Evolutionary conservation across 257 asterid species (phyloP), one percentile per base, ranked within the genome.

Genomic region (Solanum clarkiae): DNA sequence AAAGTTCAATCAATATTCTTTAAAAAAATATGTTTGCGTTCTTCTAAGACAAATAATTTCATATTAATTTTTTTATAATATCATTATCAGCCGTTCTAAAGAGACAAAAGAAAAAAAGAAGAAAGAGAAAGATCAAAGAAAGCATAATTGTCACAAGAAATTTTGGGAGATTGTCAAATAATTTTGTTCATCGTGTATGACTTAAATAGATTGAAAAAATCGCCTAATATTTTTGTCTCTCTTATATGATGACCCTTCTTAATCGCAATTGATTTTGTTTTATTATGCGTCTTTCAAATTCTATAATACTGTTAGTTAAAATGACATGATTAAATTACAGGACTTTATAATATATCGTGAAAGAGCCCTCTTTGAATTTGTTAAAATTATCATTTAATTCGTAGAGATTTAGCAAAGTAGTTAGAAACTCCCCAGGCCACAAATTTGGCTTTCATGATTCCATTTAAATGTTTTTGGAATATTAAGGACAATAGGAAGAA

Each of bases 181-280:
- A 69, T 0, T 69, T 0, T 36, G 0, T 16, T 9, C 0, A 8
- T 20, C 3, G 0, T 0, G 22, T 2, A 3, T 29, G n/a, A 0
- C 15, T 29, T 29, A 29, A 66, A 66, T 3, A 3, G 6, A 29
- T 12, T 29, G 11, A 8, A 26, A 26, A 15, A 66, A 2, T 69
- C 5, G 9, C 0, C 26, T 36, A 9, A 16, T 68, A 68, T 69
- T 32, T 32, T 68, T 68, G 22, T 68, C 17, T 32, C 14, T 4
- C 11, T 20, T 32, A 15, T 32, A 36, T 16, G 74, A 66, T 0
- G 74, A 29, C 3, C n/a, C 74, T 14, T 71, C 17, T 42, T 42
- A 42, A 2, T 17, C 10, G 54, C 10, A 29, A 70, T 22, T 40
- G 10, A 18, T 17, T 70, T 70, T 70, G 1, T 70, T 70, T 68